These are phyloP conservation scores for Dictyostelium citrinum DNA, from an alignment of 78 protist species.

Conservation along the genomic window DNA sequence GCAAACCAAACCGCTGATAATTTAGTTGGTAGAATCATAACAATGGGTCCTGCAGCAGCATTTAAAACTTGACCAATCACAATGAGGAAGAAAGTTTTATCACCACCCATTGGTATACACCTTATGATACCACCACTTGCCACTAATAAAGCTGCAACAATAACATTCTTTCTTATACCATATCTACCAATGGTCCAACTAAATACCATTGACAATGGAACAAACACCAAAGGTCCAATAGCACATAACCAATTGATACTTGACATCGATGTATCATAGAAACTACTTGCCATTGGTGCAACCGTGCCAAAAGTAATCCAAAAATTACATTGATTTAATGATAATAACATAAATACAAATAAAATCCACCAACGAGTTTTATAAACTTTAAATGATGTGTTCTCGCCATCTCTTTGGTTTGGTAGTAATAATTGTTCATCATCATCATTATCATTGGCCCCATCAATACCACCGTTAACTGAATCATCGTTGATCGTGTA, in stretches of 20 bases:
- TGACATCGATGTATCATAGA: not conserved
- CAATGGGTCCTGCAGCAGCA: slow-evolving; percentile 18
- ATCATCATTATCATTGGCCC: not conserved
- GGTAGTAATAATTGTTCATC: slow-evolving; percentile 6
- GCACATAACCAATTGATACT: slow-evolving; percentile 18
- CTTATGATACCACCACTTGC: slow-evolving; percentile 31
- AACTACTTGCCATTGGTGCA: slow-evolving; percentile 20
- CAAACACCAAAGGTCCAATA: slow-evolving; percentile 15
- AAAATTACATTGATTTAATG: slow-evolving; percentile 54
- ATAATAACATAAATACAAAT: slow-evolving; percentile 40
- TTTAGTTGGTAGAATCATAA: slow-evolving; percentile 60
- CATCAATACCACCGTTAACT: not conserved
- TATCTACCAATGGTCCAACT: slow-evolving; percentile 56
- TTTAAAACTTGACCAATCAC: slow-evolving; percentile 38
- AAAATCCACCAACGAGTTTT: slow-evolving; percentile 41
- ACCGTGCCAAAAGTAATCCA: slow-evolving; percentile 71
- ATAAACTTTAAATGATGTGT: slow-evolving; percentile 33
- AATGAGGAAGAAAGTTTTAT: slow-evolving; percentile 3
- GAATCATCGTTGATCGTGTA: not conserved
- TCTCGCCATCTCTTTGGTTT: not conserved
- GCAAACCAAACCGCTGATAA: slow-evolving; percentile 46
- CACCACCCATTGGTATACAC: slow-evolving; percentile 30
- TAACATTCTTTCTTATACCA: slow-evolving; percentile 35
- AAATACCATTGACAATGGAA: slow-evolving; percentile 12
- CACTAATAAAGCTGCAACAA: not conserved